phyloP scores from a whole-genome alignment of 1,284 basidiomycete species.

The Heterobasidion occidentale region DNA sequence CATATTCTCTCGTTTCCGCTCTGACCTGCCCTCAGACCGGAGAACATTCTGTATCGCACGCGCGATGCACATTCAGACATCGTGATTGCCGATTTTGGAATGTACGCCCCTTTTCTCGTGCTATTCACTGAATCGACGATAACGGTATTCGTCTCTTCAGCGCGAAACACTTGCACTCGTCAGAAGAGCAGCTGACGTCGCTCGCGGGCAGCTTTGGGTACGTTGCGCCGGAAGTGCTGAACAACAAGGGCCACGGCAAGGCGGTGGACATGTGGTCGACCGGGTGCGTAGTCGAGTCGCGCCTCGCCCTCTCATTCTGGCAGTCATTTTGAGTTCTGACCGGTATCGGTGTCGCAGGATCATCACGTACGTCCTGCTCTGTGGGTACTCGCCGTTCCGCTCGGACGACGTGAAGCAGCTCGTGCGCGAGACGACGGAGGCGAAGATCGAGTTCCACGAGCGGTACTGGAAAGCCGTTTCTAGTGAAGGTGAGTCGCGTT shows the following conservation, averaged over 20 bases:
- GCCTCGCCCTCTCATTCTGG: slow-evolving; percentile 1
- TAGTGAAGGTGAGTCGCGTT: slow-evolving; percentile 40
- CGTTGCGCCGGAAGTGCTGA: slow-evolving; percentile 89
- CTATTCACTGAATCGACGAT: background rate
- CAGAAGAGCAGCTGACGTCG: slow-evolving; percentile 73
- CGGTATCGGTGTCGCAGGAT: slow-evolving; percentile 40
- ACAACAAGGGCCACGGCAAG: slow-evolving; percentile 80
- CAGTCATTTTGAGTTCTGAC: background rate
- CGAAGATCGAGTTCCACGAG: slow-evolving; percentile 86
- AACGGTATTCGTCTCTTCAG: slow-evolving; percentile 25
- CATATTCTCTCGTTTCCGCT: background rate
- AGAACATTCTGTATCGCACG: slow-evolving; percentile 90
- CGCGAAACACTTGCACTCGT: slow-evolving; percentile 77
- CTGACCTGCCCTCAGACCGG: slow-evolving; percentile 50
- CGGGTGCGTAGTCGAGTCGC: slow-evolving; percentile 40
- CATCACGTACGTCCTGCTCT: slow-evolving; percentile 89
- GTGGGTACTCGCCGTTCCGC: slow-evolving; percentile 92
- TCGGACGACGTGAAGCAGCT: slow-evolving; percentile 75
- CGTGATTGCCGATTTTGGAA: slow-evolving; percentile 95
- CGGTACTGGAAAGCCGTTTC: slow-evolving; percentile 92
- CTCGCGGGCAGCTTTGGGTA: slow-evolving; percentile 92
- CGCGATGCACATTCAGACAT: slow-evolving; percentile 67
- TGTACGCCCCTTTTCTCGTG: slow-evolving; percentile 40
- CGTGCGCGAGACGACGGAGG: slow-evolving; percentile 76
- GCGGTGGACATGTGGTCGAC: slow-evolving; percentile 92